Conservation (phyloP, 306 rosid species). For the Herpetospermum pedunculosum region DNA sequence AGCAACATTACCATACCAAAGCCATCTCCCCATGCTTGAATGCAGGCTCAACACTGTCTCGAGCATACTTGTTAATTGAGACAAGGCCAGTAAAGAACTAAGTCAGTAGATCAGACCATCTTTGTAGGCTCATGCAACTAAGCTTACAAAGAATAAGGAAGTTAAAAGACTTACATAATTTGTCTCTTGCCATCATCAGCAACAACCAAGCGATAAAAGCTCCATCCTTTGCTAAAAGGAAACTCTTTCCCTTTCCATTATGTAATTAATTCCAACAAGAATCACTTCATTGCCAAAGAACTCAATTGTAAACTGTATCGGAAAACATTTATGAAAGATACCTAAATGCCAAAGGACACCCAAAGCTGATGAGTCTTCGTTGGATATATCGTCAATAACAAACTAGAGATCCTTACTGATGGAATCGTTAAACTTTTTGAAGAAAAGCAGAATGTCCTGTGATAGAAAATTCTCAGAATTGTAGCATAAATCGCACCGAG, state of each 20-base stretch:
- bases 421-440: slow-evolving; percentile 46
- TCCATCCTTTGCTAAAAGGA: slow-evolving; percentile 94
- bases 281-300: not conserved
- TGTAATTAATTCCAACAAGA: slow-evolving; percentile 21
- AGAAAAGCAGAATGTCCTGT: slow-evolving; percentile 78
- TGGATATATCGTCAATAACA: slow-evolving; percentile 73
- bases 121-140: no score
- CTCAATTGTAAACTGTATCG: not conserved
- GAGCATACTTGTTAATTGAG: slow-evolving; percentile 52
- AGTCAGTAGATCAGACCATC: no score
- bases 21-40: slow-evolving; percentile 78
- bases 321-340: not conserved
- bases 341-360: slow-evolving; percentile 97
- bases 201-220: slow-evolving; percentile 61
- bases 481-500: not conserved
- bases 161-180: slow-evolving; percentile 33
- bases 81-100: not conserved
- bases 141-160: no score
- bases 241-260: slow-evolving; percentile 80
- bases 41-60: slow-evolving; percentile 86
- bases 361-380: slow-evolving; percentile 50
- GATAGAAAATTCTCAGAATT: not conserved
- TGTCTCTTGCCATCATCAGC: slow-evolving; percentile 72
- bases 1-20: slow-evolving; percentile 40
- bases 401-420: slow-evolving; percentile 59